A percentile compares a stretch with the other conserved stretches of the same genome.
These are phyloP conservation scores for Phytopythium mirpurense DNA, from an alignment of 352 stramenopile genomes.

Conservation along the genomic window DNA sequence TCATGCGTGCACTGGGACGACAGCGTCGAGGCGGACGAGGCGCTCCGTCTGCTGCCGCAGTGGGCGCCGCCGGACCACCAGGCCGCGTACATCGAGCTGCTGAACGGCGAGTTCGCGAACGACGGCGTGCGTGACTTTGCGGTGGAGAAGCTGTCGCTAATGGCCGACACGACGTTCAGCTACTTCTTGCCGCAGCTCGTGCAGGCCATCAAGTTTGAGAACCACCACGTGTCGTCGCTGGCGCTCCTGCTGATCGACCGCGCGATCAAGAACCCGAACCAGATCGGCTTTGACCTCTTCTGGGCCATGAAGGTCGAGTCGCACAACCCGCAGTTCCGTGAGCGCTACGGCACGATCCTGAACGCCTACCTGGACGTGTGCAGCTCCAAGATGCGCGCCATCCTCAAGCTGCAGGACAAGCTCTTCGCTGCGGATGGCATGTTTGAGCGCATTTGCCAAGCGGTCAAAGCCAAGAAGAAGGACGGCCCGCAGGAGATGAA, in stretches of 20 bases:
- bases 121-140: conserved; percentile 71
- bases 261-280: conserved; percentile 85
- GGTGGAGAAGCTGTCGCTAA: conserved; percentile 66
- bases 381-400: conserved; percentile 89
- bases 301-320: conserved; percentile 89
- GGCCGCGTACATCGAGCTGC: conserved; percentile 77
- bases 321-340: conserved; percentile 71
- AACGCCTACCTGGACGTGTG: conserved; percentile 83
- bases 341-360: conserved; percentile 76
- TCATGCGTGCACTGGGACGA: conserved; percentile 82
- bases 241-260: conserved; percentile 79
- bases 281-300: conserved; percentile 88
- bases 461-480: conserved; percentile 80
- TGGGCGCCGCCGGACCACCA: conserved; percentile 70
- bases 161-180: conserved; percentile 85
- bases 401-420: conserved; percentile 89
- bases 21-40: conserved; percentile 60
- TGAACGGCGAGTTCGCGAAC: conserved; percentile 79
- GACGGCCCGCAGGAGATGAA: conserved; percentile 81
- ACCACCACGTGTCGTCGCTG: conserved; percentile 74
- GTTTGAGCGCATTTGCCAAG: conserved; percentile 81
- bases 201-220: conserved; percentile 88
- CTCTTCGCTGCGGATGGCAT: conserved; percentile 73
- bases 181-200: conserved; percentile 88
- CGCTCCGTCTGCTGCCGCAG: conserved; percentile 54